Percentiles rank a stretch among this genome's conserved stretches.
Evolutionary conservation across 2,329 filamentous ascomycete species (phyloP).

Genomic region (Tolypocladium cylindrosporum): DNA sequence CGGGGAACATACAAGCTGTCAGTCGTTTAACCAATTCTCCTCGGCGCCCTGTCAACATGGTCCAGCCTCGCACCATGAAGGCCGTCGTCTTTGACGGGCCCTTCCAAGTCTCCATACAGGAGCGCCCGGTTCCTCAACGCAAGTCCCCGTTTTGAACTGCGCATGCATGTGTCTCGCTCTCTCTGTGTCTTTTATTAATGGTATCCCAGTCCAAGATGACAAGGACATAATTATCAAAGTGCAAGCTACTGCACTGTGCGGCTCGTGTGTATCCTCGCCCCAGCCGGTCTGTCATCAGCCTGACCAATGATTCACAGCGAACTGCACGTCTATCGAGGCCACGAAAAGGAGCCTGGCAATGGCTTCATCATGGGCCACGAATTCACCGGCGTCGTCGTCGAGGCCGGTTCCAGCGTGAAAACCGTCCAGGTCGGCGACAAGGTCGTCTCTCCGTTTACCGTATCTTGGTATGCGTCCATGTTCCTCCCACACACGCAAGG

Average conservation of each 20-base stretch:
- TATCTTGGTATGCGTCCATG: constrained; percentile 52
- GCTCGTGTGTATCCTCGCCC: constrained; percentile 51
- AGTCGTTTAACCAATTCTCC: not conserved
- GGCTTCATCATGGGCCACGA: constrained; percentile 71
- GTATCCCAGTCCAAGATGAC: constrained; percentile 46
- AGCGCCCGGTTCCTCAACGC: constrained; percentile 64
- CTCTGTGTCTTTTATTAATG: not conserved
- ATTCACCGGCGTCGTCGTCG: constrained; percentile 67
- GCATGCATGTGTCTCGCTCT: constrained; percentile 5
- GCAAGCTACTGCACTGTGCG: constrained; percentile 73
- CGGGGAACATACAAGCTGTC: not conserved
- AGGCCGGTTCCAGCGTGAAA: constrained; percentile 57
- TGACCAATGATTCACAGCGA: constrained; percentile 49
- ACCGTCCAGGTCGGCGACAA: constrained; percentile 64
- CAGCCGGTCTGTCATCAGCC: not conserved
- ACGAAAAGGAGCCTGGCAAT: constrained; percentile 57
- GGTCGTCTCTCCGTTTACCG: constrained; percentile 76
- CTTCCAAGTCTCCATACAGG: constrained; percentile 63
- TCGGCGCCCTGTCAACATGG: constrained; percentile 12
- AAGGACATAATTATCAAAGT: constrained; percentile 78
- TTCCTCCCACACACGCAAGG: not conserved
- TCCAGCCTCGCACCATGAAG: constrained; percentile 56
- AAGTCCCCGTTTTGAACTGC: not conserved
- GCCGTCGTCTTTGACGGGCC: constrained; percentile 82
- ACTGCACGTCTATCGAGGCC: constrained; percentile 76